Percentiles rank a stretch among this genome's conserved stretches.
These are phyloP conservation scores for Phytopythium vexans DNA, from an alignment of 352 stramenopile genomes.

Conservation along the genomic window DNA sequence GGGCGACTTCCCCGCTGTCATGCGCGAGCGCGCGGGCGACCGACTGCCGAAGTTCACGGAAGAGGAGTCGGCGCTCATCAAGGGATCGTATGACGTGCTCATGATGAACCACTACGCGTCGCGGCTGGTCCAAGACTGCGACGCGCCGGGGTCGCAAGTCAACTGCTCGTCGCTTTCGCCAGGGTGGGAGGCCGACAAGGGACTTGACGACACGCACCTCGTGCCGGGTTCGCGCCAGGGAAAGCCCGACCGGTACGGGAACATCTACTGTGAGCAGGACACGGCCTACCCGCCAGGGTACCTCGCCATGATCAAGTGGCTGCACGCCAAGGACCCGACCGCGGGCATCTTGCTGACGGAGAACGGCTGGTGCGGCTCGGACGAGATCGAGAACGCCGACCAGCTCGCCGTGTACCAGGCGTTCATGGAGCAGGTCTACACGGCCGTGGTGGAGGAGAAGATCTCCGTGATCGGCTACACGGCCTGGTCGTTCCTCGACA, in stretches of 20 bases:
- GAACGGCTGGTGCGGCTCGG: conserved; percentile 60
- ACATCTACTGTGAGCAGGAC: conserved; percentile 35
- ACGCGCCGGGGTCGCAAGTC: conserved; percentile 22
- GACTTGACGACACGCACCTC: conserved; percentile 32
- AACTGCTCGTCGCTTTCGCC: conserved; percentile 27
- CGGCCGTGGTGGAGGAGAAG: conserved; percentile 25
- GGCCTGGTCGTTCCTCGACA: conserved; percentile 91
- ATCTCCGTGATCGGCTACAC: conserved; percentile 78
- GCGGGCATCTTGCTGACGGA: conserved; percentile 61
- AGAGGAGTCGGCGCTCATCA: conserved; percentile 71
- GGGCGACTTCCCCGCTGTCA: conserved; percentile 91
- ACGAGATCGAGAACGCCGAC: conserved; percentile 42
- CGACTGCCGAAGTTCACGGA: conserved; percentile 86
- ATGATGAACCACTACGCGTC: conserved; percentile 93
- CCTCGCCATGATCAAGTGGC: conserved; percentile 61
- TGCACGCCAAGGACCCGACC: conserved; percentile 45
- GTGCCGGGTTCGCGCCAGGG: conserved; percentile 51
- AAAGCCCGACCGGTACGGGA: conserved; percentile 19
- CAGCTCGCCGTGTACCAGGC: conserved; percentile 13
- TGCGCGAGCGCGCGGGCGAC: conserved; percentile 76
- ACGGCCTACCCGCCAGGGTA: conserved; percentile 50
- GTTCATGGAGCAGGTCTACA: conserved; percentile 24
- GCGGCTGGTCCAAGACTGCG: conserved; percentile 46
- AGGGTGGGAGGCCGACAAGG: conserved; percentile 41
- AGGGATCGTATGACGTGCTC: conserved; percentile 91